Evolutionary conservation across 2,329 filamentous ascomycete genomes (phyloP).

Genomic region (Dichotomopilus funicola): DNA sequence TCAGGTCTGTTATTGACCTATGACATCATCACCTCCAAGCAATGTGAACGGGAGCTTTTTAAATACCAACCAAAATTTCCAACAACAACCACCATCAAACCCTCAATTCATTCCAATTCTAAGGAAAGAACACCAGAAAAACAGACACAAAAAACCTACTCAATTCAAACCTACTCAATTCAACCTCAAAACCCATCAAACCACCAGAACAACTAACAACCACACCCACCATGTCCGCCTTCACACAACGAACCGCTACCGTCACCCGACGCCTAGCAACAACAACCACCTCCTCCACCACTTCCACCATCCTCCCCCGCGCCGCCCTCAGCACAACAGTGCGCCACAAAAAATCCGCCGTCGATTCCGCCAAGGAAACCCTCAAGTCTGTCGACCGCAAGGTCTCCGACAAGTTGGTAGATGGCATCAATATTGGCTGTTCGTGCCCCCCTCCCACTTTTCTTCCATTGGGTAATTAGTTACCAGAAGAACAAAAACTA

Average conservation of each 20-base stretch:
- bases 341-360: slow-evolving; percentile 40
- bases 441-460: neutral
- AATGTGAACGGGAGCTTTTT: slow-evolving; percentile 3
- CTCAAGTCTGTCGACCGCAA: slow-evolving; percentile 53
- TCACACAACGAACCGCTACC: slow-evolving; percentile 40
- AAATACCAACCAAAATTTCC: neutral
- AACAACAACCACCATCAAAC: neutral
- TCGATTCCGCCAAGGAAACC: slow-evolving; percentile 53
- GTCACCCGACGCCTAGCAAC: slow-evolving; percentile 38
- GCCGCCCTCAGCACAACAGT: slow-evolving; percentile 44
- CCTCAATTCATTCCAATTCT: neutral
- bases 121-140: no score
- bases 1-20: slow-evolving; percentile 5
- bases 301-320: slow-evolving; percentile 32
- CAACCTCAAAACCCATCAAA: slow-evolving; percentile 5
- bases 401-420: slow-evolving; percentile 55
- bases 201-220: slow-evolving; percentile 3
- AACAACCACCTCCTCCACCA: slow-evolving; percentile 25
- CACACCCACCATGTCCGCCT: slow-evolving; percentile 44
- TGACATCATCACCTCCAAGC: slow-evolving; percentile 20
- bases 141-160: no score
- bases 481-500: neutral
- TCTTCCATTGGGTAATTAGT: neutral
- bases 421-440: slow-evolving; percentile 55
- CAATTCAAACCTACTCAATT: neutral